Evolutionary conservation across 345 rosid species (phyloP), one percentile per base, ranked within the genome.

Genomic region (Syzygium aromaticum): DNA sequence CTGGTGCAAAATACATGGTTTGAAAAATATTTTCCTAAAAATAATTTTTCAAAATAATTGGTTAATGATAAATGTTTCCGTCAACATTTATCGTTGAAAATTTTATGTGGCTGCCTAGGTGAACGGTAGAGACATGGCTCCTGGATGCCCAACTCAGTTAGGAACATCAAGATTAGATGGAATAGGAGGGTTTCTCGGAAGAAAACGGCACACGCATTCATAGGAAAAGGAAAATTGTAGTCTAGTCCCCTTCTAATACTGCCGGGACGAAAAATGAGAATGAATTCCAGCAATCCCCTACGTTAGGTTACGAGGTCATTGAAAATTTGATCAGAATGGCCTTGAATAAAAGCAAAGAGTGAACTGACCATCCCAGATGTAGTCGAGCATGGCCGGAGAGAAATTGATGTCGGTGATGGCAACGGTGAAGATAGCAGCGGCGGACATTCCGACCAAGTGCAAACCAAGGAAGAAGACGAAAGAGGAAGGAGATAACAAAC

Each of bases 31-130:
- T 27, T 59, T 59, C 2, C 27, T 27, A 5, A 16, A 30, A 64
- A 2, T 17, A 11, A 17, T 67, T 0, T 0, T 3, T 64, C 0
- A 11, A 64, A 28, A 64, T 64, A 17, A 28, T 28, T 63, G 0
- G 17, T 28, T 15, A 28, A 28, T 14, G 28, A 63, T 15, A 63
- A 28, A 8, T 28, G 28, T 28, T 14, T 67, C 43, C 1, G 0
- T 17, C 11, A 64, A 7, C 0, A n/a, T 63, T 63, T 14, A 30
- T 2, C 3, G 8, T 16, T 67, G 33, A 9, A 16, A 67, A 17
- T 28, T n/a, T 28, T 63, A 30, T 15, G 38, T 63, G 77, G 16
- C 38, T 63, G 40, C 38, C 38, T 3, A 63, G 40, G 1, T 15
- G 11, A 30, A 28, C 1, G 0, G 2, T 64, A 15, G 5, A 28